Base-by-base conservation (phyloP, 176 grass and related monocot species). In the Cymbopogon citratus region DNA sequence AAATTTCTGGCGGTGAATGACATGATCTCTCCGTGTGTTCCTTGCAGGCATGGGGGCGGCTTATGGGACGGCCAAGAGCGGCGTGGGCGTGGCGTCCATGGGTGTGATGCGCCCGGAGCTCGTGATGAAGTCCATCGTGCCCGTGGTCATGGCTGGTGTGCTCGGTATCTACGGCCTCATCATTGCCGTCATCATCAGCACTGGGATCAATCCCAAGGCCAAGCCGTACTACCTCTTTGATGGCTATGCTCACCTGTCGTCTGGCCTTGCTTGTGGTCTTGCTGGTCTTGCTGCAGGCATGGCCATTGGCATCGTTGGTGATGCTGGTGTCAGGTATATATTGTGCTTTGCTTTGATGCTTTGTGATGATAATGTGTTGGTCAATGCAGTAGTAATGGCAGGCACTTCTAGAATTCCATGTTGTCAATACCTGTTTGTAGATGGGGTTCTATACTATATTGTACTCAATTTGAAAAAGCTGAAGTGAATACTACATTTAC, bases 161-260 rank as follows among this genome's bases (percentile, higher is more conserved):
- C 90, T 91, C 44, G 90, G 90, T 48, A 91, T 91, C 86, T 91
- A 91, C 34, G 90, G 90, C 8, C 90, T 91, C 79, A 91, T 91
- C 24, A 91, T 91, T 1, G 90, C 90, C 3, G 90, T 91, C 54
- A 91, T 91, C 86, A 91, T 91, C 82, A 91, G 90, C 23, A 91
- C 90, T 13, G 90, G 90, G 74, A 91, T 91, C 73, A 91, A 91
- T 79, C 90, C 90, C 73, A 91, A 91, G 86, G 90, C 90, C 90
- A 91, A 91, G 86, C 87, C 90, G 0, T 91, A 91, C 83, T 91
- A 71, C 74, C 90, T 91, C 74, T 91, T 91, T n/a, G 90, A 91
- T 1, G 90, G 90, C 24, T 91, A 91, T 8, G 90, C 90, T 0
- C 90, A 91, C 75, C 86, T 91, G 34, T 91, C 90, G 0, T 91